phyloP scores from a whole-genome alignment of 2,329 filamentous ascomycete genomes.

The Sporothrix globosa region DNA sequence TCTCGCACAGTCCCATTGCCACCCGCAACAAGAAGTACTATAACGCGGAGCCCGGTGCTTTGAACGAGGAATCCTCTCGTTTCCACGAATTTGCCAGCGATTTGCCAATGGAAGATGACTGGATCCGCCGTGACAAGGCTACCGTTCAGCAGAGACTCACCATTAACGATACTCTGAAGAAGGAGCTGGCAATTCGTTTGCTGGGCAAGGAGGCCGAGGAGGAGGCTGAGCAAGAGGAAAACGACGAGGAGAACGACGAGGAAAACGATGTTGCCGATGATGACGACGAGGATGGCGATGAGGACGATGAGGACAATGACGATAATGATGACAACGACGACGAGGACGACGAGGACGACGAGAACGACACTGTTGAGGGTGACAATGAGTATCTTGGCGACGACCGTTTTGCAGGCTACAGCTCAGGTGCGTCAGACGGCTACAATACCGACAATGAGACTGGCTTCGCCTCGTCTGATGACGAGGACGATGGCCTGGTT shows the following conservation, averaged over 20 bases:
- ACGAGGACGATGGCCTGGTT: conserved; percentile 69
- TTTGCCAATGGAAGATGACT: conserved; percentile 81
- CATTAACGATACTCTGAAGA: conserved; percentile 83
- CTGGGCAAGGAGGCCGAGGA: conserved; percentile 89
- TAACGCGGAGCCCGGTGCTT: conserved; percentile 54
- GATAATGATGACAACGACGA: conserved; percentile 41
- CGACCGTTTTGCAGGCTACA: conserved; percentile 58
- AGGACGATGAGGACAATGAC: conserved; percentile 54
- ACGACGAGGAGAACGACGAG: conserved; percentile 57
- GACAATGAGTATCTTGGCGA: conserved; percentile 55
- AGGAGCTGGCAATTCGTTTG: conserved; percentile 85
- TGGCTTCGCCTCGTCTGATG: conserved; percentile 70
- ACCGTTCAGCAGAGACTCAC: conserved; percentile 71
- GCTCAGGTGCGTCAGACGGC: conserved; percentile 61
- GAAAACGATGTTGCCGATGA: conserved; percentile 56
- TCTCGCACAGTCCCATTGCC: conserved; percentile 47
- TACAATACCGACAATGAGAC: conserved; percentile 76
- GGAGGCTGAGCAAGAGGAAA: conserved; percentile 75
- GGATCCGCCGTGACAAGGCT: conserved; percentile 73
- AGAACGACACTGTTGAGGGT: conserved; percentile 56
- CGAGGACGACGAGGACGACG: conserved; percentile 53
- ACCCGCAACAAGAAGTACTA: conserved; percentile 53
- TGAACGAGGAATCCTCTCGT: conserved; percentile 59
- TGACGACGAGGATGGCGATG: conserved; percentile 57
- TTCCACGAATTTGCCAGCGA: conserved; percentile 95